Evolutionary conservation across 1,284 basidiomycete genomes (phyloP).

Genomic region (Leccinum cinnamomeum): DNA sequence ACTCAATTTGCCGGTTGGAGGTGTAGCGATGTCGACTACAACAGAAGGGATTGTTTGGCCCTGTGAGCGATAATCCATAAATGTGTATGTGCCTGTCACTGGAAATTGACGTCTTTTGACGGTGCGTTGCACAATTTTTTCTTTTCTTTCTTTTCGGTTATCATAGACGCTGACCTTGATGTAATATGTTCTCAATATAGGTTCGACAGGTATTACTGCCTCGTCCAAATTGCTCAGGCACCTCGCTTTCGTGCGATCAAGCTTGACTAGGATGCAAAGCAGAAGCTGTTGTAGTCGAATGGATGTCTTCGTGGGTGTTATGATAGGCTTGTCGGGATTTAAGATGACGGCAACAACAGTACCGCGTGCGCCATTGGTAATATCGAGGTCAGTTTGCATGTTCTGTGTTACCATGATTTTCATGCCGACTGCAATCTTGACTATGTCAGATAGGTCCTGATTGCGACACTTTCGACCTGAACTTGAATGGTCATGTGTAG

Average conservation of each 20-base stretch:
- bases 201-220: not conserved
- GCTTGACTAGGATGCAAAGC: not conserved
- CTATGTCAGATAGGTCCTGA: not conserved
- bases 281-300: constrained; percentile 8
- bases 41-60: not conserved
- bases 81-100: not conserved
- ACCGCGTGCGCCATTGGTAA: no score
- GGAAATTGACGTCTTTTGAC: not conserved
- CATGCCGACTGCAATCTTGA: no score
- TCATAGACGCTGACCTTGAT: not conserved
- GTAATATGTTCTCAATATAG: not conserved
- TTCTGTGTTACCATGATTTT: no score
- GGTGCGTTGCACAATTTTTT: not conserved
- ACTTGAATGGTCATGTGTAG: not conserved
- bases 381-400: no score
- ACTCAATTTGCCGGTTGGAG: no score
- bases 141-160: not conserved
- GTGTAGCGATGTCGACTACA: not conserved
- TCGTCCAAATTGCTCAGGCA: not conserved
- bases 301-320: no score
- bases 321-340: no score
- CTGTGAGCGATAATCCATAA: not conserved
- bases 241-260: not conserved
- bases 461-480: not conserved
- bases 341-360: no score